Conservation (phyloP, 176 grass and related monocot genomes). For the Typha latifolia region DNA sequence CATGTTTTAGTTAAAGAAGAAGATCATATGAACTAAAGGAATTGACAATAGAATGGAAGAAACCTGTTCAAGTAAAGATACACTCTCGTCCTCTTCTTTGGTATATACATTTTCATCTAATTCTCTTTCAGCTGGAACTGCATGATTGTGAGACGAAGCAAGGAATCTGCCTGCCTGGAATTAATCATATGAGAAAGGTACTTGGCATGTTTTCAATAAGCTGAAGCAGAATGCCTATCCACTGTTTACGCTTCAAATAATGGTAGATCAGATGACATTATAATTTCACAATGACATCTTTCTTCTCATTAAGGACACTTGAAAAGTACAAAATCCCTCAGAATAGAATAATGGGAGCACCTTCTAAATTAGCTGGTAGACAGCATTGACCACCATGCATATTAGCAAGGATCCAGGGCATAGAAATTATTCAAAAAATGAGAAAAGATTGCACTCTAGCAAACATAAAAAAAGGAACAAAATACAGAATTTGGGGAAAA, state of each 20-base stretch:
- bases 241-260: background rate
- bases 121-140: slow-evolving; percentile 60
- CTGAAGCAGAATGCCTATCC: background rate
- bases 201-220: background rate
- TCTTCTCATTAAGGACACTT: too few relatives aligned
- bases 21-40: slow-evolving; percentile 9
- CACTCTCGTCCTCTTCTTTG: slow-evolving; percentile 43
- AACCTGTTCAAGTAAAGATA: slow-evolving; percentile 94
- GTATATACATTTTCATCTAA: slow-evolving; percentile 83
- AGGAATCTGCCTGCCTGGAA: slow-evolving; percentile 99
- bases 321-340: too few relatives aligned
- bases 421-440: too few relatives aligned
- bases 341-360: too few relatives aligned
- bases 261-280: background rate
- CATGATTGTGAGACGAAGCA: slow-evolving; percentile 84
- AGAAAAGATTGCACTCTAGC: too few relatives aligned
- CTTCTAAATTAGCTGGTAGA: too few relatives aligned
- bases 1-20: slow-evolving; percentile 19
- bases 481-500: too few relatives aligned
- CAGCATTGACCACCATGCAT: too few relatives aligned
- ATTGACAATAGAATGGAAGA: slow-evolving; percentile 14
- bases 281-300: too few relatives aligned
- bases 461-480: too few relatives aligned
- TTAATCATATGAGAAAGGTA: slow-evolving; percentile 58
- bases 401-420: too few relatives aligned